Base-by-base conservation (phyloP, 352 stramenopile genomes). In the Phytophthora megakarya region DNA sequence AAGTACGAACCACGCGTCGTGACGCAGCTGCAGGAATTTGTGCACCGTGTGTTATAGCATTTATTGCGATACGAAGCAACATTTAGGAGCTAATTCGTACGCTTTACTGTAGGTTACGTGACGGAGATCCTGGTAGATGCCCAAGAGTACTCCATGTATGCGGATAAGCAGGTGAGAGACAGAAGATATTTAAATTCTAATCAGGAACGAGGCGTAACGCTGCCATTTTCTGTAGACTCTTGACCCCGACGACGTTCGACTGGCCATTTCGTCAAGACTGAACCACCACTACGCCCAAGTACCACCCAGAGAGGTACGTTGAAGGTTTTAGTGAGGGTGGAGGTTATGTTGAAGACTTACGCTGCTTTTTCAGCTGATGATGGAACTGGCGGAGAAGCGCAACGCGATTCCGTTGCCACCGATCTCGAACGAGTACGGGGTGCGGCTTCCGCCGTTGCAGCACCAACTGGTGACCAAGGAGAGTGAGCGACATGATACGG, bases 361-460 rank as follows among this genome's bases (percentile, higher is more conserved):
- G 35, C 46, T 48, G 5, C 10, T 54, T 37, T 23, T 39, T 26
- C 49, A 95, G 85, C 49, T 95, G 30, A 90, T 90, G 72, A 93
- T 95, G 84, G 87, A 95, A 65, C 57, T 95, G 37, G 87, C 87
- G 3, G 81, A 95, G 26, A 93, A 94, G 66, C 80, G 85, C 53
- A 95, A 95, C 59, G 75, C 72, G 35, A 76, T 95, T 22, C 83
- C 85, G 10, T 61, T 95, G 8, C 87, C 87, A 30, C 71, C 72
- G 7, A 93, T 95, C 43, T 87, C 85, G 10, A 92, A 83, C 65
- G 85, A 95, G 65, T 94, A 94, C 39, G 87, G 87, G 38, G 85
- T 94, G 49, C 80, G 80, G 3, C 74, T 95, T 39, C 87, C 87
- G 11, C 82, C 82, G 22, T 33, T 83, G 22, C 70, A 94, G 66